Base-by-base conservation (phyloP, 2,329 filamentous ascomycete species). In the Aspergillus floridensis region DNA sequence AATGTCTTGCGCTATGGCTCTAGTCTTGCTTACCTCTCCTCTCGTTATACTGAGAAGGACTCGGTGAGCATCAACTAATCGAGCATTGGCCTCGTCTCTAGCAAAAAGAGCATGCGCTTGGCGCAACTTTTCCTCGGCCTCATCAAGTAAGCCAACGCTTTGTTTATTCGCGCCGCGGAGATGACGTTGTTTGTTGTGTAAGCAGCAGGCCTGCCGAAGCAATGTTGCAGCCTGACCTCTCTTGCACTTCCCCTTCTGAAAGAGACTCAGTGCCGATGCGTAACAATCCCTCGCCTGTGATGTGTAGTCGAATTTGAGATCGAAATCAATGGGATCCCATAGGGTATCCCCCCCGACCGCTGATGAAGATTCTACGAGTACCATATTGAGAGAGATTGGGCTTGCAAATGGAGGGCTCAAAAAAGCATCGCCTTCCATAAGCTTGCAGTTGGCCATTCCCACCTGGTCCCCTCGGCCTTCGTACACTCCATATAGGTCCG, bases 151-250 rank as follows among this genome's bases (percentile, higher is more conserved):
- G 5, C 12, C 21, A 6, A 8, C 29, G 14, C 24, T 49, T 7
- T 14, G 12, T n/a, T 49, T 19, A 31, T 57, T 46, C 1, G 44
- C n/a, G 1, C 29, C 14, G 47, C 57, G 22, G 14, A 59, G 53
- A 10, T 54, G 48, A 19, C 61, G 64, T 22, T 57, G 59, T 11
- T 24, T 12, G 31, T 56, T 56, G 59, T 69, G 66, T 12, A 68
- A 35, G 38, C 64, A 66, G 51, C 65, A 66, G 12, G 56, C 67
- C 24, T 66, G 66, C 21, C 66, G 62, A 24, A 69, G 64, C 26
- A 67, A 35, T 24, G 65, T 60, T 0, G 65, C 62, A 12, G 66
- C 67, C 44, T 66, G 63, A 6, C 67, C 67, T 7, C 66, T 63
- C 31, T 60, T 60, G 41, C 61, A 64, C 16, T 59, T 53, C 10